These are phyloP conservation scores for Helenozyma baotianmanensis DNA, from an alignment of 805 yeast genomes.

Conservation along the genomic window DNA sequence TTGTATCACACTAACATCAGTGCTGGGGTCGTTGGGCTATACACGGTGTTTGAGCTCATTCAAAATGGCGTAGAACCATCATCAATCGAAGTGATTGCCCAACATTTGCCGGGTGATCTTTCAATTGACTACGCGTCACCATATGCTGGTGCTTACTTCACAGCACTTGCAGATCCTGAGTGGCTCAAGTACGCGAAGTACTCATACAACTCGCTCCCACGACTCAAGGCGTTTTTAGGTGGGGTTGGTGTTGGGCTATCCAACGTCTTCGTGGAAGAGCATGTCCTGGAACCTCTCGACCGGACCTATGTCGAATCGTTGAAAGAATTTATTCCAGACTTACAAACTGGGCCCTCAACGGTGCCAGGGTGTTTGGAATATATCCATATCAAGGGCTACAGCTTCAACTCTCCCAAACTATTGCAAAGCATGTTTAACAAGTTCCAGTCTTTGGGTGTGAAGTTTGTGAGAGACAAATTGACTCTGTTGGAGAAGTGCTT, in stretches of 20 bases:
- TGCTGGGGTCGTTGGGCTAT: constrained; percentile 4
- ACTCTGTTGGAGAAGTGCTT: no score
- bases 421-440: no score
- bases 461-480: no score
- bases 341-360: no score
- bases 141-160: constrained; percentile 3
- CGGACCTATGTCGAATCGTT: no score
- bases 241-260: background rate
- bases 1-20: constrained; percentile 1
- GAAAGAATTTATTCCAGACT: no score
- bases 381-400: no score
- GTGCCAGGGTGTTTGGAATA: no score
- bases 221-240: background rate
- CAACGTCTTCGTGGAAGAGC: no score
- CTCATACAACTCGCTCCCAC: constrained; percentile 1
- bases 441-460: no score
- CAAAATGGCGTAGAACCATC: background rate
- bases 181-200: background rate
- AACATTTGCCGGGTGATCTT: constrained; percentile 4
- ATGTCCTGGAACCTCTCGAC: background rate
- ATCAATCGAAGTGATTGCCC: constrained; percentile 1
- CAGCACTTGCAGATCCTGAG: background rate
- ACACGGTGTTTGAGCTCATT: constrained; percentile 4
- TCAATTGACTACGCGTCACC: constrained; percentile 2
- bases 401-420: no score